Conservation (phyloP, 2,329 filamentous ascomycete genomes). For the Alternaria panax region DNA sequence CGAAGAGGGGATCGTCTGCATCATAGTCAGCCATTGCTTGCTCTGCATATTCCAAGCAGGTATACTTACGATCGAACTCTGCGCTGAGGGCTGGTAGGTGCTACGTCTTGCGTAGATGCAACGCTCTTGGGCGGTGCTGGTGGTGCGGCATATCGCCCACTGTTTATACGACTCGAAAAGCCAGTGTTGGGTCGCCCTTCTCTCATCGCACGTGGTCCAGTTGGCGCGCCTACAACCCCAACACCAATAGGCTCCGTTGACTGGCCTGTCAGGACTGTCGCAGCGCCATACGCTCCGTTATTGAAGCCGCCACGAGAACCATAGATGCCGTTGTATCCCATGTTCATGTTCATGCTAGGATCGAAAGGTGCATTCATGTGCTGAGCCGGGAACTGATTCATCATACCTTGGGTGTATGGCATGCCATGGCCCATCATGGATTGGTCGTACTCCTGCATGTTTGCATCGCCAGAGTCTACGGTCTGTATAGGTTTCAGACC, state of each 20-base stretch:
- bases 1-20: constrained; percentile 43
- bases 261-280: constrained; percentile 47
- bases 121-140: constrained; percentile 24
- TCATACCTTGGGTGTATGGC: constrained; percentile 38
- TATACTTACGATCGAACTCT: constrained; percentile 42
- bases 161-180: constrained; percentile 65
- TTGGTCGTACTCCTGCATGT: constrained; percentile 32
- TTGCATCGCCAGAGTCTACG: constrained; percentile 39
- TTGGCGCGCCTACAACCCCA: constrained; percentile 77
- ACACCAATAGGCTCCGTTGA: constrained; percentile 56
- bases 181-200: constrained; percentile 86
- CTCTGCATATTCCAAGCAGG: neutral
- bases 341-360: constrained; percentile 51
- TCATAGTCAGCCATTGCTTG: constrained; percentile 10
- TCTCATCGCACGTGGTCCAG: constrained; percentile 92
- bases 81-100: constrained; percentile 34
- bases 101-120: constrained; percentile 28
- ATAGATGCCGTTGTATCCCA: constrained; percentile 47
- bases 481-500: constrained; percentile 47
- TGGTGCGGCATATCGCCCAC: constrained; percentile 35
- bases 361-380: constrained; percentile 51
- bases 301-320: constrained; percentile 57
- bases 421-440: constrained; percentile 41
- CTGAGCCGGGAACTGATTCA: constrained; percentile 62
- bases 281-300: constrained; percentile 46